Evolutionary conservation across 805 yeast species (phyloP).

Genomic region (Priceomyces melissophilus): DNA sequence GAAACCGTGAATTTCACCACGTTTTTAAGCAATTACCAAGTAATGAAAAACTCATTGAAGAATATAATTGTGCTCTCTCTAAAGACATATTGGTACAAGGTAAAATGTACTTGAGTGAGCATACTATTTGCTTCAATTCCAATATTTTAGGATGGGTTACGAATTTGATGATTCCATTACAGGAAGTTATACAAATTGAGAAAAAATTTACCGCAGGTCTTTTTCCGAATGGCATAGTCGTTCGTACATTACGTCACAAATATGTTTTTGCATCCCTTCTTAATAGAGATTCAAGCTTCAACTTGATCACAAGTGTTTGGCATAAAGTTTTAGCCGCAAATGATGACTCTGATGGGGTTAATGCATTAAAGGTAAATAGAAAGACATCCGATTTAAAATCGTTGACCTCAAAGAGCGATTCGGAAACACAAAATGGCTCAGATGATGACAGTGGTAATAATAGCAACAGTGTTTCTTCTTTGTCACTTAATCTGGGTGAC

Average conservation of each 20-base stretch:
- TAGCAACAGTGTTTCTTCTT: conserved; percentile 9
- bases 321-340: conserved; percentile 34
- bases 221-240: conserved; percentile 66
- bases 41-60: conserved; percentile 55
- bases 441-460: conserved; percentile 16
- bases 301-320: conserved; percentile 61
- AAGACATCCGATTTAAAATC: conserved; percentile 8
- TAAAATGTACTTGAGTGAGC: conserved; percentile 53
- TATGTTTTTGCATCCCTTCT: conserved; percentile 65
- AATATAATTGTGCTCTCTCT: conserved; percentile 62
- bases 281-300: conserved; percentile 53
- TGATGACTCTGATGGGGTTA: conserved; percentile 14
- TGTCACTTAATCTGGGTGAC: conserved; percentile 12
- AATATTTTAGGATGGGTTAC: conserved; percentile 69
- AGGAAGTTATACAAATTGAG: conserved; percentile 60
- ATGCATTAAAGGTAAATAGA: conserved; percentile 5
- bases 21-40: conserved; percentile 51
- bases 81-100: conserved; percentile 69
- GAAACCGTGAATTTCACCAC: conserved; percentile 59
- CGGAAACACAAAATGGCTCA: conserved; percentile 19
- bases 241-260: conserved; percentile 60
- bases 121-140: conserved; percentile 59
- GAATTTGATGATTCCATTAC: conserved; percentile 52
- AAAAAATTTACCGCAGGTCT: conserved; percentile 64
- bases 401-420: conserved; percentile 3